phyloP scores from a whole-genome alignment of 345 rosid genomes.

The Cochlearia excelsa region DNA sequence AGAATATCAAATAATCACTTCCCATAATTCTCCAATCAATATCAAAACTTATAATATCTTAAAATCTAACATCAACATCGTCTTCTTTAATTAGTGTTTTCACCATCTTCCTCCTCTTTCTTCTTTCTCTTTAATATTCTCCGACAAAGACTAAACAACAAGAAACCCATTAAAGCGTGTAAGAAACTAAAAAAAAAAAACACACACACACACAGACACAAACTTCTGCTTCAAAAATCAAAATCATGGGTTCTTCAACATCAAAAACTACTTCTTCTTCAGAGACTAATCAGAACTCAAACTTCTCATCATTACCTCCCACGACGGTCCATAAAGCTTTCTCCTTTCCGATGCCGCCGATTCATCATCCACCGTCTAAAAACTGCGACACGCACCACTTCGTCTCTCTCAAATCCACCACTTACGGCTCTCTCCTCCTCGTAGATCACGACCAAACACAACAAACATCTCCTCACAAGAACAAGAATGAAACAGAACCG shows the following conservation, averaged over 20 bases:
- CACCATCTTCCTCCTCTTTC: conserved; percentile 31
- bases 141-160: conserved; percentile 25
- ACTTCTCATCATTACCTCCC: background rate
- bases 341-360: conserved; percentile 59
- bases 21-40: conserved; percentile 7
- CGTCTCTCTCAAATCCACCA: conserved; percentile 75
- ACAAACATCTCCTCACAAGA: conserved; percentile 20
- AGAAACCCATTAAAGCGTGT: conserved; percentile 17
- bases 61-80: conserved; percentile 26
- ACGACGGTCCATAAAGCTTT: conserved; percentile 41
- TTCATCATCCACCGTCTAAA: conserved; percentile 75
- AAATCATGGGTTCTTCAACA: conserved; percentile 35
- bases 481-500: conserved; percentile 2
- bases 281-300: too few species aligned
- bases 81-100: conserved; percentile 25
- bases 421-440: conserved; percentile 72
- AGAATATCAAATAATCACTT: conserved; percentile 15
- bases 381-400: conserved; percentile 88
- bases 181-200: background rate
- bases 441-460: conserved; percentile 28
- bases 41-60: background rate
- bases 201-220: conserved; percentile 20
- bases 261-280: conserved; percentile 44
- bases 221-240: conserved; percentile 48
- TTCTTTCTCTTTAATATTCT: conserved; percentile 27